phyloP scores from a whole-genome alignment of 495 filamentous ascomycete genomes.

The Friedmanniomyces simplex region DNA sequence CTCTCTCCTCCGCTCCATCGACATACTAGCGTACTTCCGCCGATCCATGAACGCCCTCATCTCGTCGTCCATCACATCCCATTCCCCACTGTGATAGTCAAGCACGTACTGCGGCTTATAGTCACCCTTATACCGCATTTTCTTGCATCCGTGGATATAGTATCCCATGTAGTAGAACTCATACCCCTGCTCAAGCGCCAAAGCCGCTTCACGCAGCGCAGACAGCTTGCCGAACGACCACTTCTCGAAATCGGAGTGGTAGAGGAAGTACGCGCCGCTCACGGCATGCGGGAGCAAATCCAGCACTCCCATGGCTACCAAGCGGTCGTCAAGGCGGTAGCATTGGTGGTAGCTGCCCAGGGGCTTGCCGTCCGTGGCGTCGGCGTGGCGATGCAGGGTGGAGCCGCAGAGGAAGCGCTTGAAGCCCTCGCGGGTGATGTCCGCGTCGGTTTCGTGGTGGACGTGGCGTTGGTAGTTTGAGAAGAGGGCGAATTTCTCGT shows the following conservation, averaged over 20 bases:
- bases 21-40: constrained; percentile 59
- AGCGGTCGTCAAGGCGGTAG: constrained; percentile 78
- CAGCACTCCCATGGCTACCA: constrained; percentile 81
- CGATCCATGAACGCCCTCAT: constrained; percentile 52
- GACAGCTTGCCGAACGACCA: constrained; percentile 83
- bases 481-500: constrained; percentile 79
- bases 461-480: constrained; percentile 75
- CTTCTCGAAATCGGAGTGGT: constrained; percentile 70
- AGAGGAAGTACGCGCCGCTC: constrained; percentile 88
- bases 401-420: constrained; percentile 74
- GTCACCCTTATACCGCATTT: constrained; percentile 85
- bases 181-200: constrained; percentile 68
- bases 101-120: constrained; percentile 77
- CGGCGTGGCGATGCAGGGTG: constrained; percentile 50
- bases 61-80: constrained; percentile 64
- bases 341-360: constrained; percentile 92
- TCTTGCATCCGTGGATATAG: constrained; percentile 62
- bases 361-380: constrained; percentile 36
- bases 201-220: constrained; percentile 70
- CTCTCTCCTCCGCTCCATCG: constrained; percentile 34
- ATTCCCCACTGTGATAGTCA: constrained; percentile 63
- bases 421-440: constrained; percentile 63
- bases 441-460: constrained; percentile 59
- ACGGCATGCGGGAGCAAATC: constrained; percentile 80
- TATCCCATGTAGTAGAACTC: constrained; percentile 68